Conservation (phyloP, 345 rosid species). For the Linum tenue region DNA sequence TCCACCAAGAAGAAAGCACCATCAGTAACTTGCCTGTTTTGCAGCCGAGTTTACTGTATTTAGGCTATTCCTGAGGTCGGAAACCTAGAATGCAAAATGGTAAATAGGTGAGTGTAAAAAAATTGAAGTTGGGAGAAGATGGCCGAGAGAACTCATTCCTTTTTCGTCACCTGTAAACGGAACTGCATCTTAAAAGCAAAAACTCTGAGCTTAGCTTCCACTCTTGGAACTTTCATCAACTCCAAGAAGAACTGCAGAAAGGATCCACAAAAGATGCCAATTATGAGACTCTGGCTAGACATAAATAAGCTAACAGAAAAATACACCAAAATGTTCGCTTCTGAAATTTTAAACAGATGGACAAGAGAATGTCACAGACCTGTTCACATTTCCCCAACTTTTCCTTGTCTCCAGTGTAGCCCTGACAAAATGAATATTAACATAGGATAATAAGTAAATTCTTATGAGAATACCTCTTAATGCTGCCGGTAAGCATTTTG, state of each 20-base stretch:
- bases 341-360: not conserved
- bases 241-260: conserved; percentile 72
- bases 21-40: conserved; percentile 51
- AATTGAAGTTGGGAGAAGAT: not conserved
- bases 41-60: conserved; percentile 64
- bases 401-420: conserved; percentile 71
- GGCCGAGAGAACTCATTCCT: not conserved
- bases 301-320: not conserved
- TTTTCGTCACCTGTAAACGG: conserved; percentile 49
- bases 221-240: conserved; percentile 83
- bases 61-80: conserved; percentile 67
- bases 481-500: not conserved
- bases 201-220: conserved; percentile 85
- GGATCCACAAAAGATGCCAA: conserved; percentile 18
- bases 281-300: not conserved
- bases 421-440: conserved; percentile 34
- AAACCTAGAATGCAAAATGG: conserved; percentile 36
- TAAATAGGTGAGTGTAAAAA: not conserved
- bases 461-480: conserved; percentile 10
- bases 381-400: conserved; percentile 89
- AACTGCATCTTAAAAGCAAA: conserved; percentile 91
- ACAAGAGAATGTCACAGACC: conserved; percentile 29
- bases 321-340: not conserved
- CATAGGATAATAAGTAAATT: conserved; percentile 6
- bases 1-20: conserved; percentile 1